Evolutionary conservation across 2,329 filamentous ascomycete species (phyloP), one percentile per base, ranked within the genome.

Genomic region (Colletotrichum incanum): DNA sequence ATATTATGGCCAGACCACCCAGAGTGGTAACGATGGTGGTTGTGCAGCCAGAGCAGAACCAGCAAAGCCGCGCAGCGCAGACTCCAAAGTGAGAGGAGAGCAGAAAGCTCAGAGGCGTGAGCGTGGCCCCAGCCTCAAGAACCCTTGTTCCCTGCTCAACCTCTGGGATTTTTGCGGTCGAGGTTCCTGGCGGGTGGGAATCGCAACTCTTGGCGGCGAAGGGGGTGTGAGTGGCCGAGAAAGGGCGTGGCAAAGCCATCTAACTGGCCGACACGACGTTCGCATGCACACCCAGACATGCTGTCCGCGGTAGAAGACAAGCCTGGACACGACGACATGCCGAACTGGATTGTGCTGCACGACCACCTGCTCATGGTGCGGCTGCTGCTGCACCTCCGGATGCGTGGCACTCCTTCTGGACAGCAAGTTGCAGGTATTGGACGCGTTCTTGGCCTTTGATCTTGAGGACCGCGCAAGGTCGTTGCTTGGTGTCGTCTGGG

Each of bases 271-370:
- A 45, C 49, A 63, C 45, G 31, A 59, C 70, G 54, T 64, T 62
- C 68, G 58, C 68, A 63, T 58, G 61, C 61, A 72, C 54, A 54
- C 60, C 60, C 60, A 70, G 60, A 72, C 59, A 63, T 67, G 64
- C 26, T 71, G 68, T 60, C 64, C 50, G 49, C 52, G 43, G 58
- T 59, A 50, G 45, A 43, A 67, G 34, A 54, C 43, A 55, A 61
- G 47, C 34, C 45, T 50, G 60, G 54, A 72, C 69, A 70, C 65
- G 59, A 72, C 60, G 45, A 71, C 65, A 60, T 74, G 70, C 56
- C 72, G 69, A 66, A 63, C 61, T 61, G 61, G 69, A 39, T 62
- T 65, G 64, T 72, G 65, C 69, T 72, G 72, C 72, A 74, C 73
- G 43, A 60, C 73, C 67, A 63, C 73, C 64, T 64, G 41, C 47